Evolutionary conservation across 306 rosid genomes (phyloP).

Genomic region (Inga leiocalycina): DNA sequence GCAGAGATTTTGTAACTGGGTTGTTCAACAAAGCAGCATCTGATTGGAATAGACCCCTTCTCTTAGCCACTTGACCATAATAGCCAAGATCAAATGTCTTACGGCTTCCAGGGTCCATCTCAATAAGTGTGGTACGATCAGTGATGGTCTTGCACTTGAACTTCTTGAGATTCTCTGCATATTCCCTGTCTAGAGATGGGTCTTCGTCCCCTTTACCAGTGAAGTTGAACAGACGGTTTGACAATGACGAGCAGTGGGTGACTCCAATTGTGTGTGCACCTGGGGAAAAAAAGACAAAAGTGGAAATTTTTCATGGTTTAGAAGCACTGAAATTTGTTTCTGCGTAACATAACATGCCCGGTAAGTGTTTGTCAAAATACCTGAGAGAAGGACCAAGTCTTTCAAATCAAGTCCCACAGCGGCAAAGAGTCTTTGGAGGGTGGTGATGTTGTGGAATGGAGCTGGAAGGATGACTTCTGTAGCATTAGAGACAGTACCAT

Average conservation of each 20-base stretch:
- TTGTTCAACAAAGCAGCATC: constrained; percentile 64
- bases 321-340: not conserved
- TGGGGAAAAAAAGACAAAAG: constrained; percentile 6
- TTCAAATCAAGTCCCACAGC: constrained; percentile 65
- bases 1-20: constrained; percentile 43
- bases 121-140: constrained; percentile 52
- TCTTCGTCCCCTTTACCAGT: constrained; percentile 73
- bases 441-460: constrained; percentile 61
- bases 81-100: constrained; percentile 74
- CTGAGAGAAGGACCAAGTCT: constrained; percentile 79
- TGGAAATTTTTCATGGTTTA: not conserved
- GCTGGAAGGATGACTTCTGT: constrained; percentile 63
- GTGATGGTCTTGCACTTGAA: constrained; percentile 56
- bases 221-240: constrained; percentile 67
- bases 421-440: constrained; percentile 54
- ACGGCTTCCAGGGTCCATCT: constrained; percentile 91
- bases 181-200: constrained; percentile 64
- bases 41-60: constrained; percentile 74
- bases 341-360: not conserved
- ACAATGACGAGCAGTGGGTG: constrained; percentile 62
- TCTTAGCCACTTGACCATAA: constrained; percentile 53
- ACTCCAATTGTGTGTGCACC: constrained; percentile 92
- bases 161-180: constrained; percentile 64
- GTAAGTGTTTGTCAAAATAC: constrained; percentile 33
- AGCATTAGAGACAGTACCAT: constrained; percentile 53